Evolutionary conservation across 1,284 basidiomycete species (phyloP), one percentile per base, ranked within the genome.

Genomic region (Phylloboletellus chloephorus): DNA sequence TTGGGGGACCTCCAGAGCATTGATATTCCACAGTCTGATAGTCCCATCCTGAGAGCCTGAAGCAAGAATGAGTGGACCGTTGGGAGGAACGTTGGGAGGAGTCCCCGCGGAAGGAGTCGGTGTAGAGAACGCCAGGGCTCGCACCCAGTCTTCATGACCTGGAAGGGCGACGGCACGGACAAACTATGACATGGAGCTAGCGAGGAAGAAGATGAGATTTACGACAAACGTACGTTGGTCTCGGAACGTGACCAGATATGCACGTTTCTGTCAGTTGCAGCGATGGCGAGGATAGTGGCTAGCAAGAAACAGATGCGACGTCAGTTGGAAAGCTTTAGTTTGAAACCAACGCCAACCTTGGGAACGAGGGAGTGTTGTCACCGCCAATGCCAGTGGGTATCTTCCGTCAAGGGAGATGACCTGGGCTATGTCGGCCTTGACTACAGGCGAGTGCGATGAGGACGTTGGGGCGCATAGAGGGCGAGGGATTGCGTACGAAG

Each of bases 131-230:
- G 82, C 73, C 19, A 97, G 73, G 46, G 78, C 74, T 48, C 85
- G 79, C 37, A 96, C 74, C 93, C 93, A 98, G 59, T 97, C 93
- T 69, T 95, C 88, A 57, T 98, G 93, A 0, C 93, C 93, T 24
- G 87, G 74, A 24, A 98, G 72, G 0, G 74, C 69, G 5, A 73
- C 73, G 15, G 78, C 73, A 41, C 63, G 67, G 13, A 79, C 67
- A 56, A 82, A 82, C 81, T 85, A 47, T 15, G 33, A 29, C 19
- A 13, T 12, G 12, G 7, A 4, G 12, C 5, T 36, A 10, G 34
- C 30, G 19, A 44, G 22, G 3, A 25, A 37, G 16, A 10, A 15
- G 23, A 23, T 38, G 21, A 12, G 20, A 41, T 29, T 31, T 7
- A 38, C 22, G n/a, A 21, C 24, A 41, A 17, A 41, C 60, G 26